A percentile compares a stretch with the other conserved stretches of the same genome.
phyloP scores from a whole-genome alignment of 192 early-diverging fungal species.

The Mortierella alpina region DNA sequence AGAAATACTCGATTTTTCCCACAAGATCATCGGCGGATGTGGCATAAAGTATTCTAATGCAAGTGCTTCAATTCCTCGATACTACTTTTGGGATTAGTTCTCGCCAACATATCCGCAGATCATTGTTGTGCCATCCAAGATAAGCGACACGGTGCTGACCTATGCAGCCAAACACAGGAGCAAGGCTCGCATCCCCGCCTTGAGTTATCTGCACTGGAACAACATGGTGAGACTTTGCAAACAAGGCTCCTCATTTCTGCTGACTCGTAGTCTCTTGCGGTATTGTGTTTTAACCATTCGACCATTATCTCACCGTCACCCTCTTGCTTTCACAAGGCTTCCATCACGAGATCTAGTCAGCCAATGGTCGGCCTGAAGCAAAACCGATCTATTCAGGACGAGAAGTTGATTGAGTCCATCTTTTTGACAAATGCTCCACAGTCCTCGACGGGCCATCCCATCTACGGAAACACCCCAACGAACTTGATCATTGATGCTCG shows the following conservation, averaged over 20 bases:
- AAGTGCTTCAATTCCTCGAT: conserved; percentile 80
- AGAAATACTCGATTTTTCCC: too few species aligned
- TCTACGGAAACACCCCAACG: conserved; percentile 64
- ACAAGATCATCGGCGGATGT: too few species aligned
- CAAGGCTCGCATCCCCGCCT: conserved; percentile 88
- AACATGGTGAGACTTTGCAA: conserved; percentile 67
- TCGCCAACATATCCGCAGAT: conserved; percentile 89
- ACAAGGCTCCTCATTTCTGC: background rate
- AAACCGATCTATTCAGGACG: conserved; percentile 95
- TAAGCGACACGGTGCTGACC: conserved; percentile 89
- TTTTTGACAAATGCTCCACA: conserved; percentile 73
- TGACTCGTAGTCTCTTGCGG: background rate
- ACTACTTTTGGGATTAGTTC: conserved; percentile 62
- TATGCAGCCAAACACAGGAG: conserved; percentile 92
- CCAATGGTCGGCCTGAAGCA: conserved; percentile 97
- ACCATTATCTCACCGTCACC: too few species aligned
- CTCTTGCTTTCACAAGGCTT: conserved; percentile 58
- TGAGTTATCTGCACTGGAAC: conserved; percentile 88
- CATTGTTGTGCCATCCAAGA: conserved; percentile 86
- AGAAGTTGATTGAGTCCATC: conserved; percentile 94
- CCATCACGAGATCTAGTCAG: conserved; percentile 94
- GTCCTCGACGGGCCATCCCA: conserved; percentile 46
- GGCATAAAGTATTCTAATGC: conserved; percentile 60
- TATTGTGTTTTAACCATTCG: background rate
- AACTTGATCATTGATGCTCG: conserved; percentile 97